Evolutionary conservation across 495 filamentous ascomycete species (phyloP).

Genomic region (Talaromyces nanjingensis): DNA sequence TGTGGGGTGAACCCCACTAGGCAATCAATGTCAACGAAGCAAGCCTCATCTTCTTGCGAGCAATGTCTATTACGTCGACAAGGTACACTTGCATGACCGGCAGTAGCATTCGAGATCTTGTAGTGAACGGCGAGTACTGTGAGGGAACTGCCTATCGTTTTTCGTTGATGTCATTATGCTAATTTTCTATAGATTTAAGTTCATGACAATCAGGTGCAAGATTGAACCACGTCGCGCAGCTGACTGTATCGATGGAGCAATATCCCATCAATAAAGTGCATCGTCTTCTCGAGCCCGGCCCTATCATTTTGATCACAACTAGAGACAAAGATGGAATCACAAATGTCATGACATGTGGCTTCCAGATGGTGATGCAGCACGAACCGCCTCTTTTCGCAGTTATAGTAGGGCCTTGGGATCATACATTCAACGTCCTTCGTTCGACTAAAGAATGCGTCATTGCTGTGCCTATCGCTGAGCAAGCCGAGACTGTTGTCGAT

Average conservation of each 20-base stretch:
- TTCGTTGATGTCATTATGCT: neutral
- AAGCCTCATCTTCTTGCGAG: too few species aligned
- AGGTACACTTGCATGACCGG: neutral
- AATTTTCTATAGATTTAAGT: neutral
- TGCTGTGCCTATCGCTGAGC: neutral
- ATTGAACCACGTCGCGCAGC: neutral
- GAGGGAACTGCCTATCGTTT: neutral
- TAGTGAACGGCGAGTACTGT: neutral
- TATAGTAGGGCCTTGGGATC: neutral
- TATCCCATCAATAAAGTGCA: neutral
- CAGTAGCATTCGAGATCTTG: neutral
- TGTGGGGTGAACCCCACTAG: neutral
- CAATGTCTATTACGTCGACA: too few species aligned
- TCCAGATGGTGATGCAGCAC: neutral
- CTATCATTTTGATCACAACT: neutral
- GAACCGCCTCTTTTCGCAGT: neutral
- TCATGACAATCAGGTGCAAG: neutral
- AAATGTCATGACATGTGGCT: conserved; percentile 2
- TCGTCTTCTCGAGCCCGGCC: neutral
- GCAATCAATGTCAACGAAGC: too few species aligned
- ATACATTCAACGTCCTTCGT: neutral
- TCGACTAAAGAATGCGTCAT: neutral
- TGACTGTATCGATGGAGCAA: neutral
- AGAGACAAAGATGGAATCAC: neutral
- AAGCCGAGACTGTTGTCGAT: neutral